Percentiles rank a stretch among this genome's conserved stretches.
Evolutionary conservation across 1,284 basidiomycete genomes (phyloP).

Genomic region (Anthracocystis setariae): DNA sequence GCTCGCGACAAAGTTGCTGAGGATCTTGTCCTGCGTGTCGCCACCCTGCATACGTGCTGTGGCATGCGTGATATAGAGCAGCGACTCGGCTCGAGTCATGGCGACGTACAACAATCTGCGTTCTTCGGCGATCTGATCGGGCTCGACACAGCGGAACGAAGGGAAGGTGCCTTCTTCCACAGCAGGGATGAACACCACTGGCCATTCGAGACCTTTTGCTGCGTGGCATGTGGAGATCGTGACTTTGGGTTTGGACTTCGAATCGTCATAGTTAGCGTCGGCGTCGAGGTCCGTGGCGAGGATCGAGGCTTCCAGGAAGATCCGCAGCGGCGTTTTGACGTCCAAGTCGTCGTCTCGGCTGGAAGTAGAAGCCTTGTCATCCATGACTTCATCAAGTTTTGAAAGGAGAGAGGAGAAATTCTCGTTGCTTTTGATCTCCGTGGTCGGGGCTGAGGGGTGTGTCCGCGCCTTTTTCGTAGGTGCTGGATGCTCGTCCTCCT

Average conservation of each 20-base stretch:
- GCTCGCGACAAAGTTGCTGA: constrained; percentile 47
- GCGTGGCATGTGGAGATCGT: constrained; percentile 88
- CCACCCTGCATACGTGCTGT: constrained; percentile 46
- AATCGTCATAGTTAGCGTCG: constrained; percentile 68
- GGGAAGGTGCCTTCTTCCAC: constrained; percentile 82
- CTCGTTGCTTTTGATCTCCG: background rate
- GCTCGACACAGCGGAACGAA: constrained; percentile 74
- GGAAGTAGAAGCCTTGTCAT: constrained; percentile 2
- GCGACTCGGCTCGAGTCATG: constrained; percentile 83
- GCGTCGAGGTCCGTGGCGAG: constrained; percentile 81
- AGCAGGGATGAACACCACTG: constrained; percentile 77
- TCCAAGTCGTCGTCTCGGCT: constrained; percentile 23
- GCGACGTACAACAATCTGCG: constrained; percentile 86
- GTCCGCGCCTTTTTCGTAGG: constrained; percentile 21
- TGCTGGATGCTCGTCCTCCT: constrained; percentile 3
- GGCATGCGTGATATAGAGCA: constrained; percentile 75
- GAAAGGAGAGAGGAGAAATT: constrained; percentile 7
- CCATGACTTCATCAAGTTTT: constrained; percentile 23
- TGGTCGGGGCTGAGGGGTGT: background rate
- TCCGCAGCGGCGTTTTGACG: constrained; percentile 73
- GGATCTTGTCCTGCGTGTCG: constrained; percentile 36
- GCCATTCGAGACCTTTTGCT: constrained; percentile 93
- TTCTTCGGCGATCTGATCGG: constrained; percentile 82
- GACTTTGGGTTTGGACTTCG: constrained; percentile 75
- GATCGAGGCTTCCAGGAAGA: constrained; percentile 85